Percentiles rank a stretch among this genome's conserved stretches.
These are phyloP conservation scores for Sporisorium sorghi DNA, from an alignment of 1,284 basidiomycete species.

Conservation along the genomic window DNA sequence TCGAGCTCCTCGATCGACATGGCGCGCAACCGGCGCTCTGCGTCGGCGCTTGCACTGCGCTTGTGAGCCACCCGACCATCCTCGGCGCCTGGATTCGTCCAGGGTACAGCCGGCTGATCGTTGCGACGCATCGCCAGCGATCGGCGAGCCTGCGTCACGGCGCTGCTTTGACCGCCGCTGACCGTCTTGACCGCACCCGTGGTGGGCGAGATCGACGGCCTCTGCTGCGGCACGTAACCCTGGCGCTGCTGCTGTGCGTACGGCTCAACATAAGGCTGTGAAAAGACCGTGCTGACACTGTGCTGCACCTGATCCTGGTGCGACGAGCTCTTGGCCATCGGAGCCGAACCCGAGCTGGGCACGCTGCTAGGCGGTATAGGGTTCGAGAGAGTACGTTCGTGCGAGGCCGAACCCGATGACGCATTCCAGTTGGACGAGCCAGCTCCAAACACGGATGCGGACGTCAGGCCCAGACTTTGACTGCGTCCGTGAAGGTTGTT, in stretches of 20 bases:
- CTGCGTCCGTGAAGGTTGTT: conserved; percentile 1
- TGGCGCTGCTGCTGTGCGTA: conserved; percentile 10
- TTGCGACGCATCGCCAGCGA: conserved; percentile 36
- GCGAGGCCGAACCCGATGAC: conserved; percentile 1
- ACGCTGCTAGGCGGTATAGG: conserved; percentile 8
- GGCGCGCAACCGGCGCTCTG: conserved; percentile 16
- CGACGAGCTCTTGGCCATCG: conserved; percentile 30
- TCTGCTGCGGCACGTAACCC: conserved; percentile 10
- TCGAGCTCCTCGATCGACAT: conserved; percentile 56
- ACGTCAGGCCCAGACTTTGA: conserved; percentile 14
- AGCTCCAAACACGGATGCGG: neutral
- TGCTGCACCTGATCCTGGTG: conserved; percentile 28
- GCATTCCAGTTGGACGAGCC: neutral
- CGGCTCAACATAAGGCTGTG: conserved; percentile 2
- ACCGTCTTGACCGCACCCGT: conserved; percentile 16
- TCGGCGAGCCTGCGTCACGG: conserved; percentile 40
- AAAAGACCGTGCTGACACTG: neutral
- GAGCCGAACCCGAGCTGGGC: neutral
- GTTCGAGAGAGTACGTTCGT: conserved; percentile 30
- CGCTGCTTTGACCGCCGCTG: conserved; percentile 28
- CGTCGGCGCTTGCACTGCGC: conserved; percentile 18
- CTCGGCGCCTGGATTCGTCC: conserved; percentile 40
- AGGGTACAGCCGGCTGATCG: conserved; percentile 32
- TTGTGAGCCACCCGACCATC: conserved; percentile 7
- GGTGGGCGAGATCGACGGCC: conserved; percentile 8